Conservation (phyloP, 495 filamentous ascomycete species). For the Xylaria acuta region DNA sequence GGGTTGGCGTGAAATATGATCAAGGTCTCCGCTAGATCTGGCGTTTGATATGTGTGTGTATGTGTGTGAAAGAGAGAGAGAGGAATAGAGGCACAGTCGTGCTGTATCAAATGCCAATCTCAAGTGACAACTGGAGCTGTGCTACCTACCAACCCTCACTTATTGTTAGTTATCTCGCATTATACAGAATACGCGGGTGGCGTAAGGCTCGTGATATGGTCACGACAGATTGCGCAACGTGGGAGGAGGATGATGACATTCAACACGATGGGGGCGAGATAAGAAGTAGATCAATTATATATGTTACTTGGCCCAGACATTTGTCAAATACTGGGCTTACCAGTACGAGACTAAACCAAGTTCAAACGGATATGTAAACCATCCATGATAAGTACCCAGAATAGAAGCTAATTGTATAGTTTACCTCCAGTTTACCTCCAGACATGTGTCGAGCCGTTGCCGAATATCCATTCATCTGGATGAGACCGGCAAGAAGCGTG, state of each 20-base stretch:
- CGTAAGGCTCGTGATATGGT: neutral
- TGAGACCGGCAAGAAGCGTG: neutral
- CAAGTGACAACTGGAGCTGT: neutral
- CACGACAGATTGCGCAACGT: slow-evolving; percentile 23
- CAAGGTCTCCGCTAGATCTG: neutral
- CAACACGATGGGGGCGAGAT: neutral
- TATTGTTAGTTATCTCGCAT: slow-evolving; percentile 1
- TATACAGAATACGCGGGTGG: neutral
- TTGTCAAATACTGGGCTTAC: neutral
- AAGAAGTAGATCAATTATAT: slow-evolving; percentile 7
- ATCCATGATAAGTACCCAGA: neutral
- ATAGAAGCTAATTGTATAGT: neutral
- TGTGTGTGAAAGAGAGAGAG: too few species aligned
- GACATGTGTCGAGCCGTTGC: slow-evolving; percentile 17
- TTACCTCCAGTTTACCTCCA: too few species aligned
- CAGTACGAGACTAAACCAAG: neutral
- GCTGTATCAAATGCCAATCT: neutral
- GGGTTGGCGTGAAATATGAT: neutral
- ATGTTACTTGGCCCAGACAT: neutral
- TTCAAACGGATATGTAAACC: neutral
- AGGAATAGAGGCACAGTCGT: neutral
- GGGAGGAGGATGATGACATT: slow-evolving; percentile 12
- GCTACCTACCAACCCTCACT: neutral
- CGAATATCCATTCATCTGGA: slow-evolving; percentile 12
- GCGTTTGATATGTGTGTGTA: slow-evolving; percentile 8